Percentiles rank a stretch among this genome's conserved stretches.
Conservation (phyloP, 176 grass and related monocot species). For the Triticum timopheevii region DNA sequence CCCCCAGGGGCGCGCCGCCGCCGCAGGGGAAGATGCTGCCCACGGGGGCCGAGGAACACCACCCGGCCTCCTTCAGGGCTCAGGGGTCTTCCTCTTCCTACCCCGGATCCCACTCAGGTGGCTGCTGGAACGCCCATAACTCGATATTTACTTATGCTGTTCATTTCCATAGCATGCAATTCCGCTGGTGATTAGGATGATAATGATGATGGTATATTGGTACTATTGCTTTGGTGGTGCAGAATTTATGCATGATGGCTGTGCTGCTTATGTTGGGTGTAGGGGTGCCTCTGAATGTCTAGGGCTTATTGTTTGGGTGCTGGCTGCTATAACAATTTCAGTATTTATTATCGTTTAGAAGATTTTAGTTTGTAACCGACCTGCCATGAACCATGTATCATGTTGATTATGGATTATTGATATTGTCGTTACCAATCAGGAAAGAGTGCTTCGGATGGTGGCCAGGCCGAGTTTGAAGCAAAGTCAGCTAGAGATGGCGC, state of each 20-base stretch:
- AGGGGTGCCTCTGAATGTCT: background rate
- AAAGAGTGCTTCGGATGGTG: constrained; percentile 43
- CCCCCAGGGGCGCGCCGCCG: constrained; percentile 21
- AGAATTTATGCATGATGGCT: background rate
- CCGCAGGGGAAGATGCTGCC: constrained; percentile 40
- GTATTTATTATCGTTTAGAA: background rate
- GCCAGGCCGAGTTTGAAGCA: constrained; percentile 69
- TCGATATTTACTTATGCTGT: background rate
- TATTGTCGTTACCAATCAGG: constrained; percentile 31
- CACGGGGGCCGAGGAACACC: constrained; percentile 43
- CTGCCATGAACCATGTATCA: background rate
- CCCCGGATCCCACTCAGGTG: constrained; percentile 57
- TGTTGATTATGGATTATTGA: background rate
- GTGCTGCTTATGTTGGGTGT: background rate
- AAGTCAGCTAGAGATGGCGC: constrained; percentile 86
- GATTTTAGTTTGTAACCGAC: background rate
- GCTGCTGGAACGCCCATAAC: background rate
- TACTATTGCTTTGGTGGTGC: background rate
- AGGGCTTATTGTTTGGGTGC: background rate
- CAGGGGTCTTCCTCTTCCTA: constrained; percentile 24
- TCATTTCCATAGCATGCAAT: background rate
- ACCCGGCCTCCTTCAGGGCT: constrained; percentile 40
- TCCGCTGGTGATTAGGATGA: background rate
- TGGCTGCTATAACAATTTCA: background rate
- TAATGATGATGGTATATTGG: background rate